Evolutionary conservation across 1,284 basidiomycete genomes (phyloP).

Genomic region (Porodaedalea pini): DNA sequence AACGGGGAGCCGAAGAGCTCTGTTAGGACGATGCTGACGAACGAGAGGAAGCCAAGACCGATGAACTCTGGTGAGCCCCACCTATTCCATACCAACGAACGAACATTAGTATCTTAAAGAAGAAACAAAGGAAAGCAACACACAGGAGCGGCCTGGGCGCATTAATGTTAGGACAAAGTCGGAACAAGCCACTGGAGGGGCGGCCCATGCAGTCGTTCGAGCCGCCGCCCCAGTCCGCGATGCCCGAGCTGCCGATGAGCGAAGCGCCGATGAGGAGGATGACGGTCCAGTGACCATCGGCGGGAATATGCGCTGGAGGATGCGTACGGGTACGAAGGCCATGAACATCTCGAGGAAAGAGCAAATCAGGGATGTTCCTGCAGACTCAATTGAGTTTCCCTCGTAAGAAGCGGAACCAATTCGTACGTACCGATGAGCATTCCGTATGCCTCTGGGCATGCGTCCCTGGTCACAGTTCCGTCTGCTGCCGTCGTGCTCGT

Average conservation of each 20-base stretch:
- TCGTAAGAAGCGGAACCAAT: neutral
- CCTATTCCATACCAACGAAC: constrained; percentile 29
- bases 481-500: constrained; percentile 54
- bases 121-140: constrained; percentile 19
- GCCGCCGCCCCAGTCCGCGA: constrained; percentile 81
- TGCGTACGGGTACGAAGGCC: constrained; percentile 66
- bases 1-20: constrained; percentile 82
- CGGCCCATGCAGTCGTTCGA: constrained; percentile 62
- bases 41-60: constrained; percentile 82
- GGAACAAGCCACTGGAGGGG: constrained; percentile 61
- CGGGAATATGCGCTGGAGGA: constrained; percentile 71
- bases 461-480: constrained; percentile 53
- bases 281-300: constrained; percentile 80
- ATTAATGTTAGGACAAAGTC: constrained; percentile 63
- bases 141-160: constrained; percentile 56
- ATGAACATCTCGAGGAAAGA: constrained; percentile 78
- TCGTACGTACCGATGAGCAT: constrained; percentile 58
- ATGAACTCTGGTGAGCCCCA: constrained; percentile 84
- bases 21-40: constrained; percentile 71
- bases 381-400: neutral
- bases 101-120: neutral
- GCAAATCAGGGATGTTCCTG: constrained; percentile 75
- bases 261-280: constrained; percentile 76
- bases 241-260: constrained; percentile 70
- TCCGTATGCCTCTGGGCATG: constrained; percentile 82